A percentile compares a stretch with the other conserved stretches of the same genome.
phyloP scores from a whole-genome alignment of 257 asterid genomes.

The Galeopsis tetrahit region DNA sequence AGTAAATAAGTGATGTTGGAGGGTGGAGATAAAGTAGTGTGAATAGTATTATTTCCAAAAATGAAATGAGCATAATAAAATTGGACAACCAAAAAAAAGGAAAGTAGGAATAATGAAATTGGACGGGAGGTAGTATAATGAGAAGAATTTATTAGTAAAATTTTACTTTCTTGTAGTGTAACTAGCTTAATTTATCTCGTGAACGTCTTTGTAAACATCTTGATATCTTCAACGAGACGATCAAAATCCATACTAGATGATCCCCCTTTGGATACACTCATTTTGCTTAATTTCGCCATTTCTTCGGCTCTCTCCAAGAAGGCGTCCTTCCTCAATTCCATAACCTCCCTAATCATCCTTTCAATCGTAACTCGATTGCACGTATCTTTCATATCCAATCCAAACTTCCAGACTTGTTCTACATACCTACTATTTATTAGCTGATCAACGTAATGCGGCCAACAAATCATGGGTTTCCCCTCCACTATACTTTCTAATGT shows the following conservation, averaged over 20 bases:
- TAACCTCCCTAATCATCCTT: no score
- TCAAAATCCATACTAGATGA: conserved; percentile 42
- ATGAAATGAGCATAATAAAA: no score
- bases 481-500: no score
- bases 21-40: no score
- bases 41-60: no score
- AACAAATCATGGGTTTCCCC: conserved; percentile 43
- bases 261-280: conserved; percentile 48
- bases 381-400: conserved; percentile 60
- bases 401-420: conserved; percentile 47
- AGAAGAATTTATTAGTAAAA: no score
- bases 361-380: conserved; percentile 49
- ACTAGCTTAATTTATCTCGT: not conserved
- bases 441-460: conserved; percentile 54
- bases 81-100: no score
- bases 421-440: conserved; percentile 53
- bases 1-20: no score
- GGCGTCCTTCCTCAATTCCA: conserved; percentile 28
- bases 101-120: no score
- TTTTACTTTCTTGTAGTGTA: no score
- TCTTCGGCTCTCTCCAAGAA: conserved; percentile 37
- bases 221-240: conserved; percentile 47
- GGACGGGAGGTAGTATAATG: no score
- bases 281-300: conserved; percentile 37
- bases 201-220: not conserved